Evolutionary conservation across 2,329 filamentous ascomycete genomes (phyloP).

Genomic region (Hymenoscyphus occultus): DNA sequence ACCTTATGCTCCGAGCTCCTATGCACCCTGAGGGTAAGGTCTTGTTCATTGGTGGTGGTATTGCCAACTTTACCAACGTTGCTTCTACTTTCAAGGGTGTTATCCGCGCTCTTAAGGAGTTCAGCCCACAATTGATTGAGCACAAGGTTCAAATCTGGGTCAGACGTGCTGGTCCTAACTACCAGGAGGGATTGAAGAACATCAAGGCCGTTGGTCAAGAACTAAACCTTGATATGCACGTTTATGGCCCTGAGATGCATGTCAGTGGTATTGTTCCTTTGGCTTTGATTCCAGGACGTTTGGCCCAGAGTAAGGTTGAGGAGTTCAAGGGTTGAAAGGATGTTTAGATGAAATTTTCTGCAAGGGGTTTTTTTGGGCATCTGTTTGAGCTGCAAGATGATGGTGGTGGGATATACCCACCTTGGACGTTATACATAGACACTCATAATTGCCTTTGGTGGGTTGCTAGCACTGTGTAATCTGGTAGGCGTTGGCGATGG

Average conservation of each 20-base stretch:
- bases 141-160: slow-evolving; percentile 99
- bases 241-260: slow-evolving; percentile 77
- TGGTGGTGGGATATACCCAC: slow-evolving; percentile 1
- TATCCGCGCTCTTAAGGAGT: slow-evolving; percentile 91
- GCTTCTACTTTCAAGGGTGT: slow-evolving; percentile 99
- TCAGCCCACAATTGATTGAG: slow-evolving; percentile 79
- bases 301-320: slow-evolving; percentile 58
- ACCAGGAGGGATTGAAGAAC: slow-evolving; percentile 99
- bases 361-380: slow-evolving; percentile 8
- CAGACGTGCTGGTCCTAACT: slow-evolving; percentile 86
- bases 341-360: slow-evolving; percentile 7
- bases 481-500: slow-evolving; percentile 14
- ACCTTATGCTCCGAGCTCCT: slow-evolving; percentile 94
- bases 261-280: slow-evolving; percentile 95
- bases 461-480: slow-evolving; percentile 7
- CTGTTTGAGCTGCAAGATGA: slow-evolving; percentile 8
- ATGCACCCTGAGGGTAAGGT: slow-evolving; percentile 88
- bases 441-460: slow-evolving; percentile 11
- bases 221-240: slow-evolving; percentile 93
- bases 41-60: slow-evolving; percentile 98
- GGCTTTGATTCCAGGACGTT: slow-evolving; percentile 68
- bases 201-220: slow-evolving; percentile 96
- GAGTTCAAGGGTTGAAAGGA: slow-evolving; percentile 48
- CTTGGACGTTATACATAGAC: slow-evolving; percentile 10
- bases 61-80: slow-evolving; percentile 99